phyloP scores from a whole-genome alignment of 2,329 filamentous ascomycete species.

The Dryadomyces quercivorus region DNA sequence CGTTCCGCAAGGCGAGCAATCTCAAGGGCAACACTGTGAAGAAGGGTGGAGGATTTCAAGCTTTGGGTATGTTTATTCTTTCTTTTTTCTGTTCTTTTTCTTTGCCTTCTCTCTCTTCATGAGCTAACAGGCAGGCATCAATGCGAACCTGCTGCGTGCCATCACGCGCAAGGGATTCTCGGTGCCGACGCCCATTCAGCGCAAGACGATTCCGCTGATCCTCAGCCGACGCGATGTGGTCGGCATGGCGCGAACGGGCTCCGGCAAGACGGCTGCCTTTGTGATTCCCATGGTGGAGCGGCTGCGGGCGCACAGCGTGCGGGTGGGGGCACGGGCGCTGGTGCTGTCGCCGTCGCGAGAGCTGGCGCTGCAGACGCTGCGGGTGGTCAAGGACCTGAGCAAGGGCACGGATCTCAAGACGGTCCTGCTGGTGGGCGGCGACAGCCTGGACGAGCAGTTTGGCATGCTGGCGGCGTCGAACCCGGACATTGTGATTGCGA shows the following conservation, averaged over 20 bases:
- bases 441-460: slow-evolving; percentile 93
- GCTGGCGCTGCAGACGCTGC: slow-evolving; percentile 84
- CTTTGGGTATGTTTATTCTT: too few relatives aligned
- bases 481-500: slow-evolving; percentile 94
- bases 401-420: slow-evolving; percentile 82
- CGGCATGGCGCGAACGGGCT: slow-evolving; percentile 97
- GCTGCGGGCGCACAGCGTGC: slow-evolving; percentile 74
- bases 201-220: slow-evolving; percentile 88
- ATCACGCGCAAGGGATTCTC: slow-evolving; percentile 91
- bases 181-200: slow-evolving; percentile 92
- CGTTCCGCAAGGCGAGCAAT: slow-evolving; percentile 74
- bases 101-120: too few relatives aligned
- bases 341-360: slow-evolving; percentile 90
- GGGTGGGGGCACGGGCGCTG: slow-evolving; percentile 74
- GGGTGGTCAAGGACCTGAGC: slow-evolving; percentile 90
- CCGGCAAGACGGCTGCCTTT: slow-evolving; percentile 95
- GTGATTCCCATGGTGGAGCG: slow-evolving; percentile 97
- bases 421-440: slow-evolving; percentile 86
- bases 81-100: too few relatives aligned
- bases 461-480: slow-evolving; percentile 74
- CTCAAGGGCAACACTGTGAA: slow-evolving; percentile 77
- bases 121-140: slow-evolving; percentile 46
- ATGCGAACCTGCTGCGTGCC: slow-evolving; percentile 71
- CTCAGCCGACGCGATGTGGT: slow-evolving; percentile 91
- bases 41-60: slow-evolving; percentile 93